Evolutionary conservation across 805 yeast species (phyloP), one percentile per base, ranked within the genome.

Genomic region (Zygosaccharomyces gambellarensis): DNA sequence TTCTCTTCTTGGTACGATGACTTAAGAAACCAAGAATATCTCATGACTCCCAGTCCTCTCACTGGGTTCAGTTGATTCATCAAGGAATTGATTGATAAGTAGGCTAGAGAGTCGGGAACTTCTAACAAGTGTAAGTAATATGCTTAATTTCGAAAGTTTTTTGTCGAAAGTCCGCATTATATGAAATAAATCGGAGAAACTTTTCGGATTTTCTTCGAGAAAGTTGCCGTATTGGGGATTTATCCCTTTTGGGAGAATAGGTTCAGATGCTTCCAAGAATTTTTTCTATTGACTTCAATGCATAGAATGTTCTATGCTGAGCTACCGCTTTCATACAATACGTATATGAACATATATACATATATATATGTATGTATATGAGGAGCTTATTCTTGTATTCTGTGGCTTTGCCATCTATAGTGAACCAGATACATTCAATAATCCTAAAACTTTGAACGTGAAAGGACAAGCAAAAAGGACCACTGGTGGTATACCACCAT

Each of bases 401-500:
- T 25, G 9, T 25, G 9, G 6, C 2, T 25, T 25, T 6, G 28
- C 9, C 7, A 6, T 34, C 38, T 34, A 30, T 25, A 17, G 29
- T 14, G n/a, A 11, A 14, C 17, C 28, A 9, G 45, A 11, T 10
- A 30, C 4, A 42, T 42, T 42, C 36, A 42, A 30, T 23, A 51
- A 45, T 22, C 44, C 36, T 12, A 59, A 39, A 1, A 45, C 11
- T 7, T 34, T 41, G 45, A 61, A 61, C 1, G 57, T 47, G 4
- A 57, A 28, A 0, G 73, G 69, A 44, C 71, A 68, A 1, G 61
- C 61, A 4, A 69, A 36, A 4, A 78, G 66, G 0, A 86, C 84
- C 29, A 77, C 67, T 25, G 73, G 59, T 0, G 94, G 77, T 27
- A 92, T 80, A 0, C 98, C 98, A 0, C 87, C 83, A 68, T 92